A percentile compares a stretch with the other conserved stretches of the same genome.
phyloP scores from a whole-genome alignment of 805 yeast genomes.

The Saccharomyces kudriavzevii region DNA sequence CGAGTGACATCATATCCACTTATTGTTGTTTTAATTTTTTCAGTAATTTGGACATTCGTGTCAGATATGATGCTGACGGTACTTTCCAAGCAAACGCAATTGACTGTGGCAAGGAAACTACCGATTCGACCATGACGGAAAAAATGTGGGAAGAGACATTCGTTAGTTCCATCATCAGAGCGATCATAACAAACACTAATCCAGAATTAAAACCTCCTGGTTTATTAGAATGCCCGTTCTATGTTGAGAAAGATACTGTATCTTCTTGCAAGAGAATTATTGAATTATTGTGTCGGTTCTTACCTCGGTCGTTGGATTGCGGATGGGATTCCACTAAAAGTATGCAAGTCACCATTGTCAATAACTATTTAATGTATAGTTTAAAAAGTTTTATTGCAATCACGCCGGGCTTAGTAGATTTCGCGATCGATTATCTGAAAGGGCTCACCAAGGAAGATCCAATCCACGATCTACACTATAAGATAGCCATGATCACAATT shows the following conservation, averaged over 20 bases:
- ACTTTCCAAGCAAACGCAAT: conserved; percentile 25
- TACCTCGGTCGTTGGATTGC: conserved; percentile 40
- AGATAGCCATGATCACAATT: conserved; percentile 19
- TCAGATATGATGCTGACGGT: conserved; percentile 38
- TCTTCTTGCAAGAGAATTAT: conserved; percentile 29
- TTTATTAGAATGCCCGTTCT: conserved; percentile 41
- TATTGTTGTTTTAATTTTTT: conserved; percentile 70
- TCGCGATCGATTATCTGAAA: conserved; percentile 14
- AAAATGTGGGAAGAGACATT: conserved; percentile 54
- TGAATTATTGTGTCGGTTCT: conserved; percentile 33
- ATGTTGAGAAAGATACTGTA: conserved; percentile 25
- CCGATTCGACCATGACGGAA: conserved; percentile 25
- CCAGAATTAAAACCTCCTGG: conserved; percentile 52
- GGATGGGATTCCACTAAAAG: conserved; percentile 35
- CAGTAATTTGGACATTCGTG: conserved; percentile 62
- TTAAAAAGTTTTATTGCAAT: conserved; percentile 26
- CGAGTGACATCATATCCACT: conserved; percentile 33
- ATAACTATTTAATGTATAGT: conserved; percentile 50
- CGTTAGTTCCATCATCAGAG: conserved; percentile 50
- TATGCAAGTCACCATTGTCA: conserved; percentile 30
- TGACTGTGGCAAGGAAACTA: conserved; percentile 27
- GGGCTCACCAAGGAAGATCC: conserved; percentile 12
- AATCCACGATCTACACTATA: conserved; percentile 18
- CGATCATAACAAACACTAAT: conserved; percentile 45
- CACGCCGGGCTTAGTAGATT: conserved; percentile 15